Base-by-base conservation (phyloP, 2,329 filamentous ascomycete genomes). In the Cladosporium sp. region DNA sequence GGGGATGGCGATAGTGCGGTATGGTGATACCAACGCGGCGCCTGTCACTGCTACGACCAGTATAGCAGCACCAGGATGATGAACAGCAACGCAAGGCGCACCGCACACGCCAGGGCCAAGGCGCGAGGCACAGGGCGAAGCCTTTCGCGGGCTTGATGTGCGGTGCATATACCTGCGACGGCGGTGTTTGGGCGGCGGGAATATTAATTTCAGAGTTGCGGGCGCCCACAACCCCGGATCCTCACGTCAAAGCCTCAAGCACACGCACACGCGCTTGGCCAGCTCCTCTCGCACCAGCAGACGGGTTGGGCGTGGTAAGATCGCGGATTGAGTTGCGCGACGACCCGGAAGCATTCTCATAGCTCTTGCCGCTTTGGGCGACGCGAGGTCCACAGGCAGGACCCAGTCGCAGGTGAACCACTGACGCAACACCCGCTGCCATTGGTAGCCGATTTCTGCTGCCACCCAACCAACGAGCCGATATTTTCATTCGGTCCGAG, bases 401-500 rank as follows among this genome's bases (percentile, higher is more conserved):
- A 18, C 5, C 36, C 26, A 43, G 26, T 59, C 18, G 21, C 13
- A 25, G 14, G 21, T 32, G 46, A 18, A 48, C 30, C 43, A 53
- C 60, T 63, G 34, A 51, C 21, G 36, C 60, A 34, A 43, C 32
- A 34, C 48, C 28, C 43, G 14, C 58, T 21, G 59, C 60, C 60
- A 56, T 63, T 63, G 60, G 60, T 23, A 30, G 49, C 32, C 49
- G 48, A 21, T n/a, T 18, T 34, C 5, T 25, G 13, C 60, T 28
- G 34, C 49, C 21, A 30, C n/a, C 36, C n/a, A 30, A 46, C 39
- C 39, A 21, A 3, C 39, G n/a, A 21, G 18, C 36, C n/a, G 30
- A n/a, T 28, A 16, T 48, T 60, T 28, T 43, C 30, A 63, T 63
- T 63, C 60, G 60, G 60, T 63, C 60, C 60, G 60, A 63, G 60